Evolutionary conservation across 306 rosid species (phyloP).

Genomic region (Cyclanthera cordifolia): DNA sequence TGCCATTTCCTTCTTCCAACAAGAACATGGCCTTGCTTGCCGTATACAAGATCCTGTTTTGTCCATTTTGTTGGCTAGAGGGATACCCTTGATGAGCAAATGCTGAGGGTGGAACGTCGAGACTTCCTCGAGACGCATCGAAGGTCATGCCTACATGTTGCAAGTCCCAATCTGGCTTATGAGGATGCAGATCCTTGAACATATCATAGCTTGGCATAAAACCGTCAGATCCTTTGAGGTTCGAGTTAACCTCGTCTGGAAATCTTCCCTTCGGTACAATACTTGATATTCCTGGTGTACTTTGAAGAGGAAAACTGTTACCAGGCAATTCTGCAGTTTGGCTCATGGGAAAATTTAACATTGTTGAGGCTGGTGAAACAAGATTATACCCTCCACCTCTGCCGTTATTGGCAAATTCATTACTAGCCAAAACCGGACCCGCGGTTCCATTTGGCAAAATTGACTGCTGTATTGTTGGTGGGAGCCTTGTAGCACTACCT

Average conservation of each 20-base stretch:
- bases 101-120: slow-evolving; percentile 48
- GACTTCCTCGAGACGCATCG: slow-evolving; percentile 45
- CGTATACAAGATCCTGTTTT: slow-evolving; percentile 25
- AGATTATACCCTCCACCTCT: slow-evolving; percentile 48
- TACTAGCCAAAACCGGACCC: slow-evolving; percentile 47
- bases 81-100: slow-evolving; percentile 62
- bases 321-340: slow-evolving; percentile 53
- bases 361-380: slow-evolving; percentile 36
- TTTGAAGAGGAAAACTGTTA: slow-evolving; percentile 60
- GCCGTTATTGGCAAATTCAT: slow-evolving; percentile 32
- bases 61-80: slow-evolving; percentile 34
- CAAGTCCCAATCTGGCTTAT: slow-evolving; percentile 72
- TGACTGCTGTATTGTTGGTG: slow-evolving; percentile 48
- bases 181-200: slow-evolving; percentile 59
- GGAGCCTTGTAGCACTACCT: slow-evolving; percentile 36
- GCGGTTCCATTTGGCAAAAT: slow-evolving; percentile 41
- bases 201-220: slow-evolving; percentile 58
- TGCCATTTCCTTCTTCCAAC: slow-evolving; percentile 31
- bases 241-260: slow-evolving; percentile 48
- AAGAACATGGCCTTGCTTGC: slow-evolving; percentile 44
- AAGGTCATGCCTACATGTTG: slow-evolving; percentile 46
- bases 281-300: slow-evolving; percentile 47
- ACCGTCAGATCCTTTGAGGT: slow-evolving; percentile 42
- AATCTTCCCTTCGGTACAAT: slow-evolving; percentile 46
- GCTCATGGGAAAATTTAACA: slow-evolving; percentile 64